Evolutionary conservation across 805 yeast species (phyloP), one percentile per base, ranked within the genome.

Genomic region (Cyberlindnera petersonii): DNA sequence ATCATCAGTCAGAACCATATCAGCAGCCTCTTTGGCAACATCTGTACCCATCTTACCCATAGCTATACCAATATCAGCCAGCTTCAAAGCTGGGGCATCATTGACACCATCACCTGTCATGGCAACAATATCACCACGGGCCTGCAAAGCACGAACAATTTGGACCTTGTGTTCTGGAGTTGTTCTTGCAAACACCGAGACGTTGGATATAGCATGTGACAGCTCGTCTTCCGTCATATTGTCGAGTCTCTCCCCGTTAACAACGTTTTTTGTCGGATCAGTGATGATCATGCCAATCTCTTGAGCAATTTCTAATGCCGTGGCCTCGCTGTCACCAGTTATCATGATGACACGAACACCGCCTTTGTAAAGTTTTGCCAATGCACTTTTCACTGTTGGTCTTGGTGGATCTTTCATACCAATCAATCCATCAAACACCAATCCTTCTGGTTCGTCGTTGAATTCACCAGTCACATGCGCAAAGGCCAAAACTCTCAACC

Each of bases 21-120:
- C 98, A 3, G 96, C 86, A 2, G 98, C 98, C 62, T 91, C 98
- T 57, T 91, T 91, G 34, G 98, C 98, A 28, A 91, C 98, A 63
- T 91, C 98, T 0, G 98, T 93, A 43, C 98, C 98, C 68, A 84
- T 82, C 51, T 77, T 77, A 44, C 88, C 93, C 93, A 89, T 88
- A 11, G 95, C 82, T 51, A 91, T 86, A 55, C 98, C 98, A 52
- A 89, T 89, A 64, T 89, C 96, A 3, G 98, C 97, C 51, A 89
- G 71, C 59, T 91, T 89, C 52, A 91, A 72, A 5, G 98, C 97
- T n/a, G 98, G 98, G 0, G 98, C 98, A 69, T 89, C 98, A 61
- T 89, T 89, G 11, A 91, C 96, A 65, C 98, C 98, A 64, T 89
- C 98, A 52, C 98, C 98, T n/a, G 98, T 89, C 96, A 91, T 89